Conservation (phyloP, 768 basidiomycete genomes). For the Plicaturopsis crispa region DNA sequence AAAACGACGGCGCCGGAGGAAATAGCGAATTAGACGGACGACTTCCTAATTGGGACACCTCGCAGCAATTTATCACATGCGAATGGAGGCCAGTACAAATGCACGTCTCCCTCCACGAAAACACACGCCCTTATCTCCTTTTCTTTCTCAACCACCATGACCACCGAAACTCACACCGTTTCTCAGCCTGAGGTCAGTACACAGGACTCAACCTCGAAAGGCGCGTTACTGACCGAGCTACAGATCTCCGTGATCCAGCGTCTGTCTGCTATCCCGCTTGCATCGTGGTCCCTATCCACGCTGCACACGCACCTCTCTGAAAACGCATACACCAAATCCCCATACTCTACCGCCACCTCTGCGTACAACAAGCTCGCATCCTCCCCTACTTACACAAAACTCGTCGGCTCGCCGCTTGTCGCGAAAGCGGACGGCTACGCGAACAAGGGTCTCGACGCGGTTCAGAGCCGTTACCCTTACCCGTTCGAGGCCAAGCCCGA, state of each 20-base stretch:
- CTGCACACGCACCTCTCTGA: conserved; percentile 34
- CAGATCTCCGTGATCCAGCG: conserved; percentile 34
- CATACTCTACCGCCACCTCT: conserved; percentile 37
- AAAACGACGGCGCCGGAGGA: no score
- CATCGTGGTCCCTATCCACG: conserved; percentile 37
- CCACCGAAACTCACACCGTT: no score
- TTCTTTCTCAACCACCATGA: no score
- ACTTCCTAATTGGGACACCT: no score
- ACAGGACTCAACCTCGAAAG: no score
- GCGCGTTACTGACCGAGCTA: no score
- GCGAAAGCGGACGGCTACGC: conserved; percentile 36
- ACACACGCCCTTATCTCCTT: no score
- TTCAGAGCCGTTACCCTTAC: conserved; percentile 43
- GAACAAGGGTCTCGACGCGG: conserved; percentile 40
- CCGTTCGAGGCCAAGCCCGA: conserved; percentile 41
- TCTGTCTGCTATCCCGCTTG: conserved; percentile 39
- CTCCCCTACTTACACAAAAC: conserved; percentile 24
- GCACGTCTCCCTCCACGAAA: no score
- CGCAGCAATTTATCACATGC: no score
- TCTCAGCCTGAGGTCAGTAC: no score
- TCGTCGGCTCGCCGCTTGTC: conserved; percentile 37
- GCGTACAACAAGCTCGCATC: conserved; percentile 27
- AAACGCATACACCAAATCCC: conserved; percentile 33
- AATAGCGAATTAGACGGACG: no score
- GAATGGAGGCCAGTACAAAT: no score